Base-by-base conservation (phyloP, 805 yeast genomes). In the Yamadazyma insecticola region DNA sequence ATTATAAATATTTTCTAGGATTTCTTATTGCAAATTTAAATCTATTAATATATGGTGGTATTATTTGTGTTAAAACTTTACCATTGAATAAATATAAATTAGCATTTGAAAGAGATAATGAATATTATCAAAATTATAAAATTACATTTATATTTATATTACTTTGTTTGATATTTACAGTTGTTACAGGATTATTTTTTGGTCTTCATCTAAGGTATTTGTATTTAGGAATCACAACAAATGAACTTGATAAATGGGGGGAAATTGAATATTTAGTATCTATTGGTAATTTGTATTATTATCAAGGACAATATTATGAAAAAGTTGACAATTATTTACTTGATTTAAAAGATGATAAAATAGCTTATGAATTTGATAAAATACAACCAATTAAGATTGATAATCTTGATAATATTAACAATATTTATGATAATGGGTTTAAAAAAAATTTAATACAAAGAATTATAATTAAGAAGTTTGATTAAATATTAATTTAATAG, bases 241-340 rank as follows among this genome's bases (percentile, higher is more conserved):
- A 80, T 46, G 95, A 84, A 53, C 59, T 72, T 12, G 76, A 66
- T 30, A 84, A 84, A 48, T 84, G 94, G 94, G 72, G 60, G 13
- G 75, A 67, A 3, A 64, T 84, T 10, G 77, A 77, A 33, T 69
- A 72, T 29, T 60, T 76, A 35, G 45, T 66, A 2, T 28, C 43
- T 11, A 19, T 48, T 6, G 49, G 53, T 0, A 26, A 51, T 5
- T 50, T 70, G 2, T 66, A 52, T 40, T 44, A 39, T 24, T 34
- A 27, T 3, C 36, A 40, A 12, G 44, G 36, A 3, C 12, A 17
- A 11, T 55, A 49, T 29, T 54, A 55, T 15, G 63, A 60, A 32
- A 42, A 11, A 19, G 37, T 27, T 2, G 40, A 30, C 13, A 19
- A 26, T 13, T 26, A 31, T n/a, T 21, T 41, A 6, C 23, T 41